These are phyloP conservation scores for Pontederia crassipes DNA, from an alignment of 176 grass and related monocot species.

Conservation along the genomic window DNA sequence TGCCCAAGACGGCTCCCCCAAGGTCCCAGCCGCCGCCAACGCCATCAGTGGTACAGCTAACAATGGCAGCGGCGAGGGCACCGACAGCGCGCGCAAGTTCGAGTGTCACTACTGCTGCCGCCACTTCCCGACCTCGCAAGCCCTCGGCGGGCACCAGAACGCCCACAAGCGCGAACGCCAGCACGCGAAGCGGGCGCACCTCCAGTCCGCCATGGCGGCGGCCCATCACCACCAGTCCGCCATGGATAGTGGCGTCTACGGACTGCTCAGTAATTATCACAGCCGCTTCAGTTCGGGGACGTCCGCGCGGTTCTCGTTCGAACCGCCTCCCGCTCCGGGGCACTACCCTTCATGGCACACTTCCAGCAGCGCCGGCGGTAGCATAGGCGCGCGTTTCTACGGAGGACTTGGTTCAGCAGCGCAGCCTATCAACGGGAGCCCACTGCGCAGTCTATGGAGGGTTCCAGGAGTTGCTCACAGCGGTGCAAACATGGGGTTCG, in stretches of 20 bases:
- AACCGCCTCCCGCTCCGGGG: not conserved
- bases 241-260: conserved; percentile 53
- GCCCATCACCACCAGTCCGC: conserved; percentile 58
- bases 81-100: conserved; percentile 69
- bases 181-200: conserved; percentile 86
- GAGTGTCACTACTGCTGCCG: conserved; percentile 99
- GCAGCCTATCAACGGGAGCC: conserved; percentile 62
- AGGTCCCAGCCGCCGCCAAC: not conserved
- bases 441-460: conserved; percentile 51
- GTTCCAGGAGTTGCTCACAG: conserved; percentile 19
- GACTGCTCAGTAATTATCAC: conserved; percentile 56
- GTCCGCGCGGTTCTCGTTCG: not conserved
- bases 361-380: not conserved
- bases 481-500: conserved; percentile 20
- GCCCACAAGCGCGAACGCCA: conserved; percentile 99
- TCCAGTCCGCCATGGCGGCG: conserved; percentile 59
- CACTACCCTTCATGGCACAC: conserved; percentile 31
- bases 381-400: conserved; percentile 24
- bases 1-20: conserved; percentile 6
- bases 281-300: conserved; percentile 16
- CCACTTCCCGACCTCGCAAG: conserved; percentile 98
- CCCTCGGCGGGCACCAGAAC: conserved; percentile 95
- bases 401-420: conserved; percentile 42
- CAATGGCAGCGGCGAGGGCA: conserved; percentile 6
- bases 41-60: not conserved